Base-by-base conservation (phyloP, 441 rosid genomes). In the Aleurites moluccanus region DNA sequence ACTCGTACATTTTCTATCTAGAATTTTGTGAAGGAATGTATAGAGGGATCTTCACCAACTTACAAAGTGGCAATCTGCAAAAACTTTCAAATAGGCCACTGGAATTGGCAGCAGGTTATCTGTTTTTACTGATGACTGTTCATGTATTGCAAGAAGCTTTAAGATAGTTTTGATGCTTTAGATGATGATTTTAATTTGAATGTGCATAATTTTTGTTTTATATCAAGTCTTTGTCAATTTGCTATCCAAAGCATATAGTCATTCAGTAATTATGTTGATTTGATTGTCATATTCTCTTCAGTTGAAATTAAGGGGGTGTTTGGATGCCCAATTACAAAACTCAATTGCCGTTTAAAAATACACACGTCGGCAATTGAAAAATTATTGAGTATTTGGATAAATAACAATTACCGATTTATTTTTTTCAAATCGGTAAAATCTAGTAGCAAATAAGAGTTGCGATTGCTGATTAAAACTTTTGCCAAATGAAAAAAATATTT, bases 101-200 rank as follows among this genome's bases (percentile, higher is more conserved):
- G 65, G 77, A 75, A 61, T 76, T 75, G 68, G 60, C 80, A 55
- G 56, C 85, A 84, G 89, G 92, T 86, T 57, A 72, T 62, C 49
- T 25, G 16, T 66, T 61, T 40, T 42, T 57, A 16, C 69, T 66
- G 1, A 27, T 64, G 52, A 69, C 15, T 52, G 49, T 73, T 69
- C 18, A 35, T 52, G 21, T 25, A 6, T 8, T 25, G 27, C 44
- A 15, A 40, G 42, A 70, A n/a, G 63, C 15, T 56, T 68, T 50
- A 50, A 28, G 45, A 45, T 21, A 56, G 60, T 10, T 53, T 53
- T 33, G 25, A 28, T 11, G 5, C 50, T 35, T n/a, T 20, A 69
- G 63, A 35, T 69, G 63, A 55, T 69, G 49, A 53, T 53, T 55
- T 3, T 28, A 49, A 68, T 50, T 75, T 40, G 59, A 40, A 38